phyloP scores from a whole-genome alignment of 495 filamentous ascomycete species.

The Stereocaulon alpinum region DNA sequence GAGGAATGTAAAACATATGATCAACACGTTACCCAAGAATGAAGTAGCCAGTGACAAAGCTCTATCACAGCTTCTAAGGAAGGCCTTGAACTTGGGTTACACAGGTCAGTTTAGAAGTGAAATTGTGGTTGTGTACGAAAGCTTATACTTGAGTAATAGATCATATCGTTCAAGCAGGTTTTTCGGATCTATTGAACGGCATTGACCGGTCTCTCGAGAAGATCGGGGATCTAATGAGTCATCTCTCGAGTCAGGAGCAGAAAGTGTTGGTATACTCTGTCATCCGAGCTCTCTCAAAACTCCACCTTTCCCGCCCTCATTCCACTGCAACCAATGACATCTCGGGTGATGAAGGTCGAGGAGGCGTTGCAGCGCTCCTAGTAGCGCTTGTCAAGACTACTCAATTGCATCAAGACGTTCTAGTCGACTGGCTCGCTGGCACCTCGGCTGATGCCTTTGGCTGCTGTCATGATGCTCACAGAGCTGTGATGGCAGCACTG shows the following conservation, averaged over 20 bases:
- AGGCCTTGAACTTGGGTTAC: constrained; percentile 63
- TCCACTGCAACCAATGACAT: neutral
- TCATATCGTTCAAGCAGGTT: constrained; percentile 40
- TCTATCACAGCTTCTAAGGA: constrained; percentile 51
- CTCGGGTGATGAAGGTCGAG: constrained; percentile 18
- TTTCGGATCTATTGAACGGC: constrained; percentile 36
- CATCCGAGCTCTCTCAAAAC: constrained; percentile 49
- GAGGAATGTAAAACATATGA: constrained; percentile 48
- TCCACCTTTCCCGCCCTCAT: constrained; percentile 30
- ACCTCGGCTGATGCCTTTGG: constrained; percentile 57
- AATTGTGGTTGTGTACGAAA: neutral
- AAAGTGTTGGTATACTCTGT: constrained; percentile 45
- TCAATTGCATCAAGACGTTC: constrained; percentile 34
- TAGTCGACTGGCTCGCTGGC: constrained; percentile 59
- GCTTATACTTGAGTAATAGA: constrained; percentile 33
- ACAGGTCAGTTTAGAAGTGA: constrained; percentile 40
- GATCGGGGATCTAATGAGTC: constrained; percentile 36
- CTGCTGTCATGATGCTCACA: constrained; percentile 48
- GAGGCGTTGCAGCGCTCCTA: constrained; percentile 36
- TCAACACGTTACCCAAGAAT: constrained; percentile 26
- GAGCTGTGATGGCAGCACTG: constrained; percentile 55
- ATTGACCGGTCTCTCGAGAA: constrained; percentile 23
- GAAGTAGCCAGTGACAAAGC: constrained; percentile 42
- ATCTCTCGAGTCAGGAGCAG: constrained; percentile 47
- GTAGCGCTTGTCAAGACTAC: constrained; percentile 28